These are phyloP conservation scores for Coemansia sp. DNA, from an alignment of 192 early-diverging fungal genomes.

Conservation along the genomic window DNA sequence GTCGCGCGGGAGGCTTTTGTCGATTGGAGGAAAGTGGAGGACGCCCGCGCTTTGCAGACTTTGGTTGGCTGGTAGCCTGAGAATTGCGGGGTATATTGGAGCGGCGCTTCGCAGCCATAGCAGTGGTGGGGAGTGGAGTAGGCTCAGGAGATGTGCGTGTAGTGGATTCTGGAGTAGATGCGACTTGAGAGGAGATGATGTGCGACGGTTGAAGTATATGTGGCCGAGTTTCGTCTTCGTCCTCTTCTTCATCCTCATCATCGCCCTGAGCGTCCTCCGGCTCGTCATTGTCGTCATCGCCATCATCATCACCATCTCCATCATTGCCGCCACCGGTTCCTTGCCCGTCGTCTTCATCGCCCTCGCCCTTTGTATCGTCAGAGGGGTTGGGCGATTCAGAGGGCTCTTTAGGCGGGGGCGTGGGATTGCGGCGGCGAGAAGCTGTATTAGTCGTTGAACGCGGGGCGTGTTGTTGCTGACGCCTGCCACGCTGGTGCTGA, in stretches of 20 bases:
- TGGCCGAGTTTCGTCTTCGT: constrained; percentile 5
- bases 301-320: constrained; percentile 5
- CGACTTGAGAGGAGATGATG: neutral
- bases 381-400: constrained; percentile 7
- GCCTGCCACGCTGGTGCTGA: constrained; percentile 1
- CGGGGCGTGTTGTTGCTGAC: neutral
- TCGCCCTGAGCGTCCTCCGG: neutral
- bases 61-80: neutral
- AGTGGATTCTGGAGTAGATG: constrained; percentile 15
- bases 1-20: constrained; percentile 4
- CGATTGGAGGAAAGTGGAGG: constrained; percentile 7
- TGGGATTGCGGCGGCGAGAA: constrained; percentile 3
- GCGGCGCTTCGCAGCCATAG: neutral
- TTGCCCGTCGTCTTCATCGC: neutral
- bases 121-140: constrained; percentile 1
- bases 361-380: constrained; percentile 2
- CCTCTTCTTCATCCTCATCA: constrained; percentile 7
- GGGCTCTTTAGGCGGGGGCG: constrained; percentile 1
- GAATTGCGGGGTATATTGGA: neutral
- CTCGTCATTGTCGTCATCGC: constrained; percentile 10
- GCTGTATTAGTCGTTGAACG: neutral
- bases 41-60: constrained; percentile 1
- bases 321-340: constrained; percentile 2
- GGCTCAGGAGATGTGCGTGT: constrained; percentile 4
- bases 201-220: neutral